Conservation (phyloP, 805 yeast species). For the Candida ortonii region DNA sequence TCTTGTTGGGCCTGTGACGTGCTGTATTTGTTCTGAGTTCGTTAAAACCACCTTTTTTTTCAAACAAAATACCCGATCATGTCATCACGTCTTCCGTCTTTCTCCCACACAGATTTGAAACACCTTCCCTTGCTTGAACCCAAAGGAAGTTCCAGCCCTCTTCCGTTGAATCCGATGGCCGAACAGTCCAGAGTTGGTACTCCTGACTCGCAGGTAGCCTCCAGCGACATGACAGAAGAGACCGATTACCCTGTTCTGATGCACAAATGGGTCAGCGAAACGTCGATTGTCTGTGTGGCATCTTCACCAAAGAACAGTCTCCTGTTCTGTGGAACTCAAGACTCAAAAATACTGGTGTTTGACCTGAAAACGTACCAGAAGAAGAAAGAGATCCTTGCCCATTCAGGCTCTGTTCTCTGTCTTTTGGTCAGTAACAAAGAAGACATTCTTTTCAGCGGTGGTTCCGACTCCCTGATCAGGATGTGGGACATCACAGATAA, state of each 20-base stretch:
- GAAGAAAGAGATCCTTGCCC: constrained; percentile 54
- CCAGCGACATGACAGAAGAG: constrained; percentile 1
- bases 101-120: constrained; percentile 6
- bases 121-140: constrained; percentile 17
- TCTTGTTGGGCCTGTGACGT: no score
- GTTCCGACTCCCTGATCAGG: constrained; percentile 85
- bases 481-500: constrained; percentile 67
- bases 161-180: constrained; percentile 5
- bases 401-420: constrained; percentile 72
- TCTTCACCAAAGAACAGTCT: constrained; percentile 56
- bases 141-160: constrained; percentile 4
- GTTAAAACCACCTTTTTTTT: no score
- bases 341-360: constrained; percentile 69
- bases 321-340: constrained; percentile 88
- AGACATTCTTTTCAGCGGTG: constrained; percentile 71
- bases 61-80: constrained; percentile 6
- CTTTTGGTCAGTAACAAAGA: constrained; percentile 54
- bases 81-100: constrained; percentile 9
- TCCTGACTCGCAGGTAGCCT: constrained; percentile 5
- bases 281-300: constrained; percentile 69
- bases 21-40: no score
- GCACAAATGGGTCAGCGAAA: constrained; percentile 75
- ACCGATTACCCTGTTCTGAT: constrained; percentile 14
- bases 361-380: constrained; percentile 64
- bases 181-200: constrained; percentile 10